Evolutionary conservation across 1,139 yeast species (phyloP).

Genomic region (Kurtzmaniella quercitrusa): DNA sequence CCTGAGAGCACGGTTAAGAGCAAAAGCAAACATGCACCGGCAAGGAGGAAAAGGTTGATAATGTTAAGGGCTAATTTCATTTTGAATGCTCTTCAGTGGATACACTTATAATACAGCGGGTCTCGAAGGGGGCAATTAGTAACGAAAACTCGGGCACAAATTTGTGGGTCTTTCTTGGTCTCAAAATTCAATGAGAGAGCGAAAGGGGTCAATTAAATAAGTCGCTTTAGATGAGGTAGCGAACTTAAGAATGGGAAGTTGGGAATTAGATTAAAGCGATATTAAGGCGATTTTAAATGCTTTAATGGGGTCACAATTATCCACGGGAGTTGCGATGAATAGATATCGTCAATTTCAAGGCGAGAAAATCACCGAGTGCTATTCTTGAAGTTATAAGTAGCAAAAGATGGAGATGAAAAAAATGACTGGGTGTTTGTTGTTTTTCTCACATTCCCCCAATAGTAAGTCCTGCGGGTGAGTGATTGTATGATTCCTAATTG

Average conservation of each 20-base stretch:
- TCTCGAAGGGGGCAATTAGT: no score
- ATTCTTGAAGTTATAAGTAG: not conserved
- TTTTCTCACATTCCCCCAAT: constrained; percentile 1
- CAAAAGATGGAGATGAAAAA: constrained; percentile 1
- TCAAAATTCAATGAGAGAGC: not conserved
- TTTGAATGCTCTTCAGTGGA: not conserved
- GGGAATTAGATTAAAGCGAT: no score
- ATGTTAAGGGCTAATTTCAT: constrained; percentile 36
- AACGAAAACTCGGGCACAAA: not conserved
- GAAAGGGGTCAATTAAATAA: not conserved
- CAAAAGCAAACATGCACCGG: constrained; percentile 54
- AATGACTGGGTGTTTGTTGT: constrained; percentile 1
- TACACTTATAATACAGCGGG: not conserved
- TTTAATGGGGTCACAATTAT: not conserved
- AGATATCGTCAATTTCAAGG: not conserved
- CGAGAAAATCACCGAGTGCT: not conserved
- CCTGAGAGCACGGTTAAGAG: constrained; percentile 67
- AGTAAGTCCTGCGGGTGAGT: not conserved
- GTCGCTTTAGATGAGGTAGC: not conserved
- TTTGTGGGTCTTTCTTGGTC: not conserved
- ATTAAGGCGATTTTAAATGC: not conserved
- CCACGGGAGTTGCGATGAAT: no score
- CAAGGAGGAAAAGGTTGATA: constrained; percentile 39
- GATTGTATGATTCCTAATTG: not conserved
- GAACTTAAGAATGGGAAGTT: no score